Base-by-base conservation (phyloP, 495 filamentous ascomycete genomes). In the Aspergillus biplanus region DNA sequence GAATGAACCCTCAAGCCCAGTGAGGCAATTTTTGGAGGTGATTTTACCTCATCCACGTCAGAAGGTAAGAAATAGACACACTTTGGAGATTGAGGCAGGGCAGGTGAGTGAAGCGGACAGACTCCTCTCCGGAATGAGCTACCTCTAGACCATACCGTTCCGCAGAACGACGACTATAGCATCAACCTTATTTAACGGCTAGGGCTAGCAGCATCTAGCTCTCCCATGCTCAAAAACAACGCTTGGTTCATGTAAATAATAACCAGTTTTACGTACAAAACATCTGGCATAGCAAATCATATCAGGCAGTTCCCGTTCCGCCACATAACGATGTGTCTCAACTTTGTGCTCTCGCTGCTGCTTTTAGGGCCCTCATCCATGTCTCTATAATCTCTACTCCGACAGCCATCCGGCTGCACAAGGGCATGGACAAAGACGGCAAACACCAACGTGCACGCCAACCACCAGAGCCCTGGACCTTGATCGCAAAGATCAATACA, bases 201-300 rank as follows among this genome's bases (percentile, higher is more conserved):
- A 27, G 21, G 21, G 21, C 21, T 27, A 27, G 21, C 21, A 27
- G 21, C 21, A 44, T 44, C 39, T 15, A 44, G 11, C 39, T 44
- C 8, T 6, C n/a, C n/a, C 46, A 21, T 50, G 33, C 34, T 57
- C 54, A 56, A 59, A 60, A 59, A 61, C 53, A 58, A 62, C 58
- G 58, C 62, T 66, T 60, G 59, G 62, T 67, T 62, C 33, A 57
- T 62, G 27, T 62, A 64, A 48, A 59, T 59, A 63, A 71, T 64
- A 69, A 66, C 71, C 70, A 67, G 72, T 55, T 74, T 74, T 71
- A 77, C 66, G 58, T 67, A 67, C 64, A 67, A 70, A 70, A 65
- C 69, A 73, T 65, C 62, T 69, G 68, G 62, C 69, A 75, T 73
- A 69, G 71, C 65, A 73, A 69, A 59, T 61, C 56, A 72, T 73